Conservation (phyloP, 2,329 filamentous ascomycete genomes). For the Blastomyces percursus region DNA sequence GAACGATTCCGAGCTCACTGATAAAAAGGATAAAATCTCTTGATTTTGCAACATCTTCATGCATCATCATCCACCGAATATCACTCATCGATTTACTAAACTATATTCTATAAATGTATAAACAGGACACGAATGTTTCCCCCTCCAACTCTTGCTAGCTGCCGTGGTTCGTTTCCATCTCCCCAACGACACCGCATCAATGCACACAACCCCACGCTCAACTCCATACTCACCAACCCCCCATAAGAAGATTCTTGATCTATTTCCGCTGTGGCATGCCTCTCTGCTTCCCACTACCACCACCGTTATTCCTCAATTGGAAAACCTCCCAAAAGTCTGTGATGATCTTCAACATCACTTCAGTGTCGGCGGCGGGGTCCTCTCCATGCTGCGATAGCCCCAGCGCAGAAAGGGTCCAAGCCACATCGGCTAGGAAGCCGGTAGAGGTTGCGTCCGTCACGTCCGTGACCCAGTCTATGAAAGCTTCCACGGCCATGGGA, state of each 20-base stretch:
- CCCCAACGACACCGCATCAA: not conserved
- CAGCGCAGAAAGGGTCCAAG: constrained; percentile 12
- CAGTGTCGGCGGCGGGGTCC: constrained; percentile 8
- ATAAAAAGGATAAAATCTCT: not conserved
- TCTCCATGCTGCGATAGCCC: constrained; percentile 11
- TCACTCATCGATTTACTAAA: not conserved
- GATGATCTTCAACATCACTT: constrained; percentile 8
- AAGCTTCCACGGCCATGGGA: constrained; percentile 11
- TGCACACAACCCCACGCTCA: not conserved
- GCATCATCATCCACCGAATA: not conserved
- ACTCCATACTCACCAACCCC: not conserved
- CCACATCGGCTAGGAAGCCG: constrained; percentile 14
- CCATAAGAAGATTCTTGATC: not conserved
- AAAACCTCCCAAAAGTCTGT: constrained; percentile 14
- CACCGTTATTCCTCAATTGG: constrained; percentile 1
- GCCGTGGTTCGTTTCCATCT: no score
- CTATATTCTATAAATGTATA: not conserved
- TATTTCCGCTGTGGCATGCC: not conserved
- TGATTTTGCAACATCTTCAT: not conserved
- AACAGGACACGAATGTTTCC: not conserved
- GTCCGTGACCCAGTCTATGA: constrained; percentile 15
- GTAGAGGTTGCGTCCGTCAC: constrained; percentile 12
- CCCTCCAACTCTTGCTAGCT: not conserved
- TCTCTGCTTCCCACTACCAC: not conserved
- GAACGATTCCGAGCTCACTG: not conserved